Conservation (phyloP, 495 filamentous ascomycete genomes). For the Hypoxylon crocopeplum region DNA sequence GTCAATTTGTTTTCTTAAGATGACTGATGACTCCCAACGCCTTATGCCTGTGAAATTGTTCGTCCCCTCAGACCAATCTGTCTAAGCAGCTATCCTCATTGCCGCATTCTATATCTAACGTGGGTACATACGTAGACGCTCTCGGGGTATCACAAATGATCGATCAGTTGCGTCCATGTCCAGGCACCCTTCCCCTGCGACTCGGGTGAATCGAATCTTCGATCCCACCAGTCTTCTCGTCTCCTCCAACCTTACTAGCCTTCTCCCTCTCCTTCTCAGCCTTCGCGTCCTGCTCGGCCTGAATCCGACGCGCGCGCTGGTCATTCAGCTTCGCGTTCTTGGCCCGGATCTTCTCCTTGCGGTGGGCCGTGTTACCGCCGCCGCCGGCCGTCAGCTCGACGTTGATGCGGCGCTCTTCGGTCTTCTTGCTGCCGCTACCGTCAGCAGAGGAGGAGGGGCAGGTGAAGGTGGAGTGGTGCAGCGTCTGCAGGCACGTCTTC, state of each 20-base stretch:
- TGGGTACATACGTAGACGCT: too few relatives aligned
- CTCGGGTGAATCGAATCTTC: conserved; percentile 65
- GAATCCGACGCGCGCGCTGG: conserved; percentile 65
- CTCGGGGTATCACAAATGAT: too few relatives aligned
- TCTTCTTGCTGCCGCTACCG: not conserved
- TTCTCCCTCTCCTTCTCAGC: conserved; percentile 57
- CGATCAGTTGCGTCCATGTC: too few relatives aligned
- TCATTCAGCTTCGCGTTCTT: conserved; percentile 92
- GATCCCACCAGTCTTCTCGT: conserved; percentile 40
- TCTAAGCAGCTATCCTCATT: too few relatives aligned
- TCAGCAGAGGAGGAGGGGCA: not conserved
- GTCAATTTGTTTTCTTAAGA: not conserved
- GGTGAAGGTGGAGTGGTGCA: conserved; percentile 81
- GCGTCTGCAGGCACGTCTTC: conserved; percentile 88
- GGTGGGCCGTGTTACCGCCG: conserved; percentile 75
- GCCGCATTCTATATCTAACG: too few relatives aligned
- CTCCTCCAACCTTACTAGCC: conserved; percentile 23
- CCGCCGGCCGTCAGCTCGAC: conserved; percentile 93
- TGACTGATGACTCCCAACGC: too few relatives aligned
- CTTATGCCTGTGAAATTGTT: too few relatives aligned
- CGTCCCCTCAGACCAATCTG: too few relatives aligned
- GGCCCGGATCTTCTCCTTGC: conserved; percentile 75
- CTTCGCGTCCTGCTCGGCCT: conserved; percentile 59
- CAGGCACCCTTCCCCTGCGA: conserved; percentile 56
- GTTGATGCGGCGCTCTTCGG: conserved; percentile 72